Conservation (phyloP, 1,284 basidiomycete genomes). For the Mycena sp. region DNA sequence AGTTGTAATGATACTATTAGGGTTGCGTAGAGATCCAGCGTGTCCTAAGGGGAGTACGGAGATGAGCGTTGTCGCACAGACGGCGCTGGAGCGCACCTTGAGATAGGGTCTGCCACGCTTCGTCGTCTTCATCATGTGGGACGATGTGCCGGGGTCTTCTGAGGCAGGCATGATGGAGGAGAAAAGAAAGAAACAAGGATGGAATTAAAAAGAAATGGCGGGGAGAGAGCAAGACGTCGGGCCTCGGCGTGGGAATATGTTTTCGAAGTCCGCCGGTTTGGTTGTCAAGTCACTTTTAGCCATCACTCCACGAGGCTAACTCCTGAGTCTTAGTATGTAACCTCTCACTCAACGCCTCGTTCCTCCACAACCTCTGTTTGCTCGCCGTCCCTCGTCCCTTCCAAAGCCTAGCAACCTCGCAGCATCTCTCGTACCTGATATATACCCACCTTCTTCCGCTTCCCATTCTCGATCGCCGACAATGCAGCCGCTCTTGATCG, state of each 20-base stretch:
- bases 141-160: constrained; percentile 62
- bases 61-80: constrained; percentile 17
- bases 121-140: constrained; percentile 97
- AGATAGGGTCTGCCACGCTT: constrained; percentile 94
- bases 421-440: no score
- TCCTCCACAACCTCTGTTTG: no score
- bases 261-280: no score
- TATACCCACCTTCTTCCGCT: no score
- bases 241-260: neutral
- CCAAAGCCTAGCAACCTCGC: no score
- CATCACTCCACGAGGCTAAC: no score
- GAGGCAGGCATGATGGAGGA: constrained; percentile 48
- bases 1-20: constrained; percentile 94
- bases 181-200: constrained; percentile 33
- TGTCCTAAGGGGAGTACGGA: constrained; percentile 72
- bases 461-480: no score
- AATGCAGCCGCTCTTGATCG: no score
- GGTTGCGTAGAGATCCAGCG: constrained; percentile 97
- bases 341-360: no score
- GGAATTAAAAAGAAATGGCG: constrained; percentile 38
- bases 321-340: no score
- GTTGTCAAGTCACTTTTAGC: no score
- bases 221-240: constrained; percentile 30
- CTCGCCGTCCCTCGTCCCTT: no score
- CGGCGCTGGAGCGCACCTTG: constrained; percentile 64